These are phyloP conservation scores for Eutrema yunnanense DNA, from an alignment of 345 rosid genomes.

Conservation along the genomic window DNA sequence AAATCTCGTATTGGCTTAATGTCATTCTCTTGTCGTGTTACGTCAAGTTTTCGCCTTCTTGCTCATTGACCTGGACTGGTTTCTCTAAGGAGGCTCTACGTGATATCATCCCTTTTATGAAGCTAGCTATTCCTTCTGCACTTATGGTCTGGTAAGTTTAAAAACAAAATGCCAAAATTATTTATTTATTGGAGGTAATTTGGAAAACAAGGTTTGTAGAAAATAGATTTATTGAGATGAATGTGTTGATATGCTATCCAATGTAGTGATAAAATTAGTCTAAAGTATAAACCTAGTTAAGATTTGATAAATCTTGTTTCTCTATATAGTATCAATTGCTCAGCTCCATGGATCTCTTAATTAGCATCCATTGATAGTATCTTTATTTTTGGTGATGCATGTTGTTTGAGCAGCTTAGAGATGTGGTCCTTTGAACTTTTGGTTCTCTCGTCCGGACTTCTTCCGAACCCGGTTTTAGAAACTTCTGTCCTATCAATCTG, in stretches of 20 bases:
- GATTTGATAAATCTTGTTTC: neutral
- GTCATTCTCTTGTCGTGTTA: slow-evolving; percentile 25
- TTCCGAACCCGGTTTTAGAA: slow-evolving; percentile 41
- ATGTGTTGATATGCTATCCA: neutral
- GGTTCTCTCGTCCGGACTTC: slow-evolving; percentile 40
- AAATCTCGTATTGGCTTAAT: slow-evolving; percentile 27
- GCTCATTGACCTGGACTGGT: slow-evolving; percentile 36
- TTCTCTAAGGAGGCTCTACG: slow-evolving; percentile 31
- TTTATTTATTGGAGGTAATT: neutral
- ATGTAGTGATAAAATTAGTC: neutral
- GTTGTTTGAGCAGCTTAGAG: slow-evolving; percentile 32
- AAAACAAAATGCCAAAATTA: neutral
- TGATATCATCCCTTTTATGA: slow-evolving; percentile 19
- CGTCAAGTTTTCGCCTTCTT: slow-evolving; percentile 29
- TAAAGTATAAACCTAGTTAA: neutral
- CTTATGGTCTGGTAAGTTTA: slow-evolving; percentile 36
- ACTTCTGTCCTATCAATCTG: slow-evolving; percentile 45
- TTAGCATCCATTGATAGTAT: neutral
- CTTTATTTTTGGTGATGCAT: neutral
- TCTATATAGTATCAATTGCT: neutral
- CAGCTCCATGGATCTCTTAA: neutral
- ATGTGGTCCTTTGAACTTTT: slow-evolving; percentile 40
- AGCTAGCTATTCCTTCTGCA: slow-evolving; percentile 42
- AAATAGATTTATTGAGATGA: neutral
- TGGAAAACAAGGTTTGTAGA: neutral